Conservation (phyloP, 805 yeast genomes). For the Myxozyma vanderwaltii region DNA sequence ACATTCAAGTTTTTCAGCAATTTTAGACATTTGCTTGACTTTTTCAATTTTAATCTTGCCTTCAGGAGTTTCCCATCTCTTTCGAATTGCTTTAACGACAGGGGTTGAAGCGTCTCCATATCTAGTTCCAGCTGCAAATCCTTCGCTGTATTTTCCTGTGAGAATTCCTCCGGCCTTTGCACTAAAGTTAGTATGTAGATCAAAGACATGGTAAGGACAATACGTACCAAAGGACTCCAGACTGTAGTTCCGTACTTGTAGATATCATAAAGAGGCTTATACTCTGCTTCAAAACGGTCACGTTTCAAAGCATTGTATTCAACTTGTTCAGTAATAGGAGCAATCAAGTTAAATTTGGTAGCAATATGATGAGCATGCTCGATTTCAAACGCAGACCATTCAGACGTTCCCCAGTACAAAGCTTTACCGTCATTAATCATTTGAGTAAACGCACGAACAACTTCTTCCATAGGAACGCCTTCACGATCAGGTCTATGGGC, state of each 20-base stretch:
- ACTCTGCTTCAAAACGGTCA: slow-evolving; percentile 39
- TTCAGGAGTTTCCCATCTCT: slow-evolving; percentile 34
- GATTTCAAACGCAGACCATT: slow-evolving; percentile 42
- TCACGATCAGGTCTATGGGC: slow-evolving; percentile 42
- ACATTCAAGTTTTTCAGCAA: slow-evolving; percentile 39
- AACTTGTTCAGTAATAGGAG: slow-evolving; percentile 43
- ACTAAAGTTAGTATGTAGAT: no score
- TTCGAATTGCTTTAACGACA: slow-evolving; percentile 11
- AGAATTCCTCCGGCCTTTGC: slow-evolving; percentile 39
- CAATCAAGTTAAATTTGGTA: slow-evolving; percentile 39
- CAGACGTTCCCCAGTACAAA: slow-evolving; percentile 42
- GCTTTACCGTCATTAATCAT: slow-evolving; percentile 42
- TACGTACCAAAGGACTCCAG: slow-evolving; percentile 39
- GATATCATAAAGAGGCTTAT: slow-evolving; percentile 38
- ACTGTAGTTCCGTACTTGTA: slow-evolving; percentile 42
- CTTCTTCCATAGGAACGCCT: slow-evolving; percentile 39
- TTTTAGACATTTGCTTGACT: slow-evolving; percentile 33
- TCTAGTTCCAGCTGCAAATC: slow-evolving; percentile 38
- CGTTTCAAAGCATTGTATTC: slow-evolving; percentile 38
- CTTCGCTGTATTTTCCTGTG: slow-evolving; percentile 42
- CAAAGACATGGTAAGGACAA: no score
- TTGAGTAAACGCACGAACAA: slow-evolving; percentile 42
- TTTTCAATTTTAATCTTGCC: slow-evolving; percentile 37
- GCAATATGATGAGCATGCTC: slow-evolving; percentile 43
- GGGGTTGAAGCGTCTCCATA: slow-evolving; percentile 23